A percentile compares a stretch with the other conserved stretches of the same genome.
Evolutionary conservation across 225 moss, liverwort and hornwort genomes (phyloP).

Genomic region (Neckera pumila): DNA sequence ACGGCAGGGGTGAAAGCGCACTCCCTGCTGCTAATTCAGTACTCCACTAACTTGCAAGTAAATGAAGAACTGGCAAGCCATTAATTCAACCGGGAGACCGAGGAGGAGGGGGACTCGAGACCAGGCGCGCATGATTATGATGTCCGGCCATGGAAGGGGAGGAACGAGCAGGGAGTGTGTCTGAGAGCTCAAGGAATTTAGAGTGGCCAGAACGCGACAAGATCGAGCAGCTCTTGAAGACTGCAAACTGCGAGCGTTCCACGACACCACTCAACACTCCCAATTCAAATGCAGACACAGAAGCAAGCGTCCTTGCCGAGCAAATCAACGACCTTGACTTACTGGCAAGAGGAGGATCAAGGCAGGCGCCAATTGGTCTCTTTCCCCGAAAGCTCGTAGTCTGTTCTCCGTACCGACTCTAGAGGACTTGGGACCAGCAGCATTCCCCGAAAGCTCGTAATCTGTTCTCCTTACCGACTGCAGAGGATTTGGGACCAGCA

Average conservation of each 20-base stretch:
- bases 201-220: neutral
- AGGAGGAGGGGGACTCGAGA: no score
- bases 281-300: neutral
- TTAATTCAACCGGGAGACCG: neutral
- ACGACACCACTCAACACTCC: neutral
- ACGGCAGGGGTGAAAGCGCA: neutral
- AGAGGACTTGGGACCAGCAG: neutral
- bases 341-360: neutral
- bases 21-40: neutral
- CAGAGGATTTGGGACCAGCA: no score
- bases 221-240: neutral
- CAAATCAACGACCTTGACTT: neutral
- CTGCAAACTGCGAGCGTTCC: neutral
- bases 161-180: neutral
- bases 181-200: neutral
- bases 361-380: neutral
- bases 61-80: neutral
- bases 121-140: neutral
- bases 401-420: neutral
- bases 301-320: neutral
- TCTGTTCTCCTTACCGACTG: no score
- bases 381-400: neutral
- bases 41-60: neutral
- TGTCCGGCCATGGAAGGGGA: neutral
- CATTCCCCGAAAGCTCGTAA: no score